These are phyloP conservation scores for Multifurca ochricompacta DNA, from an alignment of 768 basidiomycete genomes.

Conservation along the genomic window DNA sequence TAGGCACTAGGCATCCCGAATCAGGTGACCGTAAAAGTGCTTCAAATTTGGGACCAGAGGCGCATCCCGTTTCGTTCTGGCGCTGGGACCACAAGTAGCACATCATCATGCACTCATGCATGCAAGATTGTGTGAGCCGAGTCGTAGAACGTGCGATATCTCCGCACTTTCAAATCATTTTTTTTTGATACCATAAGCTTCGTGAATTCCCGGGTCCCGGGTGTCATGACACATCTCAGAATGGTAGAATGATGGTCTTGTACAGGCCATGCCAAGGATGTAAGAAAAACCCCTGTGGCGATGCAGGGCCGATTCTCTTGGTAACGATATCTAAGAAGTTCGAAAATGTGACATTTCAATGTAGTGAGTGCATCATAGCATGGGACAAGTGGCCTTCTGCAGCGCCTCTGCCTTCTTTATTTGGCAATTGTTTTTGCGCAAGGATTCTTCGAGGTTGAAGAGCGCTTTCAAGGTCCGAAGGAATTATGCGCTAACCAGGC, in stretches of 20 bases:
- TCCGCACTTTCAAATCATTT: neutral
- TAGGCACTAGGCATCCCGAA: neutral
- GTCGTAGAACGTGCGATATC: neutral
- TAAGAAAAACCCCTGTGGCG: neutral
- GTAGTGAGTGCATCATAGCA: neutral
- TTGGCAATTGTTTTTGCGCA: neutral
- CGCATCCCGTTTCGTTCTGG: neutral
- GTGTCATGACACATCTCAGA: neutral
- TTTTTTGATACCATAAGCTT: neutral
- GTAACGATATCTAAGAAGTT: neutral
- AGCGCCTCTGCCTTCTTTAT: neutral
- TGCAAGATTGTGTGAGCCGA: neutral
- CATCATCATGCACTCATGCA: neutral
- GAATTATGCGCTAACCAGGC: neutral
- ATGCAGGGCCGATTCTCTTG: neutral
- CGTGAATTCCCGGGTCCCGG: neutral
- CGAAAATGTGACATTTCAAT: neutral
- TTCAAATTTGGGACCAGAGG: neutral
- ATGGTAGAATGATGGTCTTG: neutral
- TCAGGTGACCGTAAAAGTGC: neutral
- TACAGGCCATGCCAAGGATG: neutral
- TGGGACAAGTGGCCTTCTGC: neutral
- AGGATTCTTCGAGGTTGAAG: neutral
- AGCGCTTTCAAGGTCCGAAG: neutral
- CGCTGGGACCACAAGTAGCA: neutral